Evolutionary conservation across 352 stramenopile species (phyloP), one percentile per base, ranked within the genome.

Genomic region (Phytopythium oedochilum): DNA sequence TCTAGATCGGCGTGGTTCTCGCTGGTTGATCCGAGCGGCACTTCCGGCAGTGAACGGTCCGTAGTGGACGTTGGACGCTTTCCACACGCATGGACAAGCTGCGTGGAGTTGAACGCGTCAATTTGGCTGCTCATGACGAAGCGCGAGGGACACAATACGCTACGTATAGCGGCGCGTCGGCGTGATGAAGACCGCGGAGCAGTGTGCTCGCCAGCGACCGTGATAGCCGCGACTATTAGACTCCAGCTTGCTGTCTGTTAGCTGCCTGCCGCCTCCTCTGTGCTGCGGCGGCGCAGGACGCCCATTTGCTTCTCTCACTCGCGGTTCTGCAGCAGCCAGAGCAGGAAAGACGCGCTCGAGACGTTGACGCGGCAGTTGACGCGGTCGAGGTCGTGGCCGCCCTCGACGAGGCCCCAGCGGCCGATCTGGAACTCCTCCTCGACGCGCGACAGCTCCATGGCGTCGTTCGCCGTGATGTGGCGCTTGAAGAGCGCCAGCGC

Each of bases 371-470:
- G 66, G 65, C 79, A 92, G 67, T 96, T 93, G 35, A 93, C 86
- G 57, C 86, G 83, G 64, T 96, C 86, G 23, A 96, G 71, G 64
- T 96, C 86, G 58, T 96, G 86, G 55, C 86, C 86, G 34, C 86
- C 86, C 60, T 96, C 86, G 20, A 96, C 86, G 55, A 96, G 73
- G 2, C 86, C 86, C 86, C 86, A 96, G 46, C 83, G 79, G 53
- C 71, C 78, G 60, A 96, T 96, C 74, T 96, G 83, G 69, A 92
- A 96, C 57, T 96, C 86, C 47, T 96, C 86, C 55, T 96, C 86
- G 47, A 94, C 55, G 28, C 86, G 83, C 43, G 78, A 84, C 17
- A 93, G 72, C 5, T 93, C 82, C 69, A 92, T 92, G 10, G 86
- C 86, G 59, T 94, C 85, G 63, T 88, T 93, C 26, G 83, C 68